Percentiles rank a stretch among this genome's conserved stretches.
These are phyloP conservation scores for Daucus carota DNA, from an alignment of 129 eudicot genomes.

Conservation along the genomic window DNA sequence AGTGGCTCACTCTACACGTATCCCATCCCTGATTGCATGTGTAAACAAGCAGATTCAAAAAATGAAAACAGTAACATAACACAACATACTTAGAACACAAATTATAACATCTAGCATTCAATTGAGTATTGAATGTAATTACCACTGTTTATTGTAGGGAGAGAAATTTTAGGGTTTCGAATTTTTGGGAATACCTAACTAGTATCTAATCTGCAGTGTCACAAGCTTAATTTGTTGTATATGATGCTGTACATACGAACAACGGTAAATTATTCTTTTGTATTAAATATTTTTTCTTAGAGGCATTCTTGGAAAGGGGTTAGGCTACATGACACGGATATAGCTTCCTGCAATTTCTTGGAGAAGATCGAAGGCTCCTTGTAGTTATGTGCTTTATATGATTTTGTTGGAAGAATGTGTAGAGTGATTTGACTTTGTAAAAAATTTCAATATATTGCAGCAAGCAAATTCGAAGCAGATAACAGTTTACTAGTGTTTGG, in stretches of 20 bases:
- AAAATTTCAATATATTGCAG: neutral
- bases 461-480: neutral
- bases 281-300: neutral
- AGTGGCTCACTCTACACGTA: constrained; percentile 71
- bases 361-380: neutral
- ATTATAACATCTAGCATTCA: constrained; percentile 4
- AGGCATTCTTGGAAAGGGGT: neutral
- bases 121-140: neutral
- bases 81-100: constrained; percentile 5
- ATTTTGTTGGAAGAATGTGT: neutral
- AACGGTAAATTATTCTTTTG: neutral
- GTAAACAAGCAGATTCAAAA: constrained; percentile 44
- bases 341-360: neutral
- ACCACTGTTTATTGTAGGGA: neutral
- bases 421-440: neutral
- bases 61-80: constrained; percentile 14
- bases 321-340: neutral
- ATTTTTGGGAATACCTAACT: neutral
- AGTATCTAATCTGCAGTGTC: constrained; percentile 4
- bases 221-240: constrained; percentile 1
- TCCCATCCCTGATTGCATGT: constrained; percentile 99
- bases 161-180: neutral
- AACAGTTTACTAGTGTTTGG: neutral
- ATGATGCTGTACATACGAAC: constrained; percentile 2
- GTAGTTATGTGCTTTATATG: neutral